Conservation (phyloP, 1,139 yeast species). For the Taphrina betulina region DNA sequence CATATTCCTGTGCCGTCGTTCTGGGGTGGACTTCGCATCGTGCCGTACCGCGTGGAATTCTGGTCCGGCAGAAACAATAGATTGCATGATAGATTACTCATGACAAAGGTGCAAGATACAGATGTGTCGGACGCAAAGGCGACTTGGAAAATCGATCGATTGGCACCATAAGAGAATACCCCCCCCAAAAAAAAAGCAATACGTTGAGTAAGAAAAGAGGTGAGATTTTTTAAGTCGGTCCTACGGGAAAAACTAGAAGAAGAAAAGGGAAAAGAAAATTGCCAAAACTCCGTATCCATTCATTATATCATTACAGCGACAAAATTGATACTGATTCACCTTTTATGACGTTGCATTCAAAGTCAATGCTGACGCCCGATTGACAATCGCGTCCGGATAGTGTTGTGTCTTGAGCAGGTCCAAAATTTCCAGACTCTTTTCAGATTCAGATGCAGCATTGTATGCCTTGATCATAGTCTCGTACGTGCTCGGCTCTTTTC, state of each 20-base stretch:
- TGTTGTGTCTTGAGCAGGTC: constrained; percentile 41
- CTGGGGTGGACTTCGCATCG: constrained; percentile 93
- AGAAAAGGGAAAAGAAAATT: too few species aligned
- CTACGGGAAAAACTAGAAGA: too few species aligned
- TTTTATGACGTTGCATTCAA: too few species aligned
- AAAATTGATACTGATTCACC: too few species aligned
- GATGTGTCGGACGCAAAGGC: background rate
- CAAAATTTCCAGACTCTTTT: constrained; percentile 41
- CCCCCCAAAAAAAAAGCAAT: too few species aligned
- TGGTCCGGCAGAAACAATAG: constrained; percentile 96
- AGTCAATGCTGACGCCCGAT: too few species aligned
- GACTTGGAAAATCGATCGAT: constrained; percentile 5
- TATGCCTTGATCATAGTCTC: constrained; percentile 46
- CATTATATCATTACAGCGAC: too few species aligned
- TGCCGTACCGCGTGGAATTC: constrained; percentile 88
- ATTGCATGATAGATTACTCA: constrained; percentile 60
- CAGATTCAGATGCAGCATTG: constrained; percentile 41
- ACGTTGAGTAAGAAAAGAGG: too few species aligned
- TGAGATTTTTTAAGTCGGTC: too few species aligned
- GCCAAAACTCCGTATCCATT: too few species aligned
- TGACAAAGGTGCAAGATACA: background rate
- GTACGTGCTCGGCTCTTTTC: constrained; percentile 45
- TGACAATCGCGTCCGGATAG: constrained; percentile 44
- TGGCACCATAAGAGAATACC: background rate
- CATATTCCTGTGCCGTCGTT: constrained; percentile 88